phyloP scores from a whole-genome alignment of 805 yeast species.

The Suhomyces emberorum region DNA sequence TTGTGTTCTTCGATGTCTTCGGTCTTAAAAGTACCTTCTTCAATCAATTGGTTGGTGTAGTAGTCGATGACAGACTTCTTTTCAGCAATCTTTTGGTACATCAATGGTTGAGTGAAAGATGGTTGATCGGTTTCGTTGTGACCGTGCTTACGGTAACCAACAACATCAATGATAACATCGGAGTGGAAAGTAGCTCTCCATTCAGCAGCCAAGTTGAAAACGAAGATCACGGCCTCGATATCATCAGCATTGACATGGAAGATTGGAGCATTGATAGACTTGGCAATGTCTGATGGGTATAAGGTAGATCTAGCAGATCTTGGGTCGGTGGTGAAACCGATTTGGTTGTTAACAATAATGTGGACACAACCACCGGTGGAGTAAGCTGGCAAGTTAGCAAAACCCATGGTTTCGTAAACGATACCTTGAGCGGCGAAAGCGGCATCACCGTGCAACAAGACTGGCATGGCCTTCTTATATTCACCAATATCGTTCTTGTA shows the following conservation, averaged over 20 bases:
- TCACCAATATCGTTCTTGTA: constrained; percentile 82
- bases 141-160: constrained; percentile 98
- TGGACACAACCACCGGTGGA: constrained; percentile 98
- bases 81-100: constrained; percentile 88
- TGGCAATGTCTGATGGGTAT: constrained; percentile 96
- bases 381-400: constrained; percentile 87
- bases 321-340: constrained; percentile 99
- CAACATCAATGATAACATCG: constrained; percentile 94
- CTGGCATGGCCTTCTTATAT: constrained; percentile 83
- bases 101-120: constrained; percentile 94
- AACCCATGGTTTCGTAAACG: constrained; percentile 97
- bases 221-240: constrained; percentile 86
- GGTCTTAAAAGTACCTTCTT: constrained; percentile 84
- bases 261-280: constrained; percentile 94
- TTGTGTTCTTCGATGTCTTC: constrained; percentile 94
- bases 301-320: constrained; percentile 96
- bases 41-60: constrained; percentile 73
- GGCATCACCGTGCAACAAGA: constrained; percentile 97
- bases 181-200: constrained; percentile 97
- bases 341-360: constrained; percentile 94
- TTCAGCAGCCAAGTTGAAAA: constrained; percentile 96
- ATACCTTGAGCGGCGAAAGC: constrained; percentile 99
- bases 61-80: constrained; percentile 86
- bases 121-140: constrained; percentile 99
- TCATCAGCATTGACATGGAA: constrained; percentile 99